phyloP scores from a whole-genome alignment of 352 stramenopile genomes.

The Paralagenidium karlingii region DNA sequence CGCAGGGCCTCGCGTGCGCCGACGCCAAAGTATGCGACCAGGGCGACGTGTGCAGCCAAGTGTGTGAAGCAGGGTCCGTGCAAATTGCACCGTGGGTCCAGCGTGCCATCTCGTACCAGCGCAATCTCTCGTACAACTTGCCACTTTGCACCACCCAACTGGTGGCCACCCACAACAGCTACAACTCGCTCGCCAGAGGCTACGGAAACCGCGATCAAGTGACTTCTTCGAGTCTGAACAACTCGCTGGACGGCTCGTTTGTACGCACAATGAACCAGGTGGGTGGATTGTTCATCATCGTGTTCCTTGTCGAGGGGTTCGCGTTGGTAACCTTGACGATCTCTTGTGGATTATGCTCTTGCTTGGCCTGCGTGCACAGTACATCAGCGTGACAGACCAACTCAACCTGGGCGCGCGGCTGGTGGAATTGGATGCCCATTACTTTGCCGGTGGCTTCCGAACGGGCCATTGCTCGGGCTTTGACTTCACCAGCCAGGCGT shows the following conservation, averaged over 20 bases:
- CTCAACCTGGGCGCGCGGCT: slow-evolving; percentile 62
- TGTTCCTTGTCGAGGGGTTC: background rate
- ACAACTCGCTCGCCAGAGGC: slow-evolving; percentile 45
- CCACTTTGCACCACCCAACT: slow-evolving; percentile 62
- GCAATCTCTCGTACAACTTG: slow-evolving; percentile 50
- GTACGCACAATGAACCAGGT: slow-evolving; percentile 62
- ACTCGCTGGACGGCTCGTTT: slow-evolving; percentile 31
- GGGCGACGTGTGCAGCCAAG: slow-evolving; percentile 41
- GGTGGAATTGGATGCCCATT: slow-evolving; percentile 76
- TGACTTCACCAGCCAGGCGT: slow-evolving; percentile 39
- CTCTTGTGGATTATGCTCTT: background rate
- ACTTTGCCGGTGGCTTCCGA: slow-evolving; percentile 45
- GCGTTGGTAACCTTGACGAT: background rate
- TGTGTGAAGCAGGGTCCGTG: slow-evolving; percentile 45
- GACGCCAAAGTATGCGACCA: too few relatives aligned
- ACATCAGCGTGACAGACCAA: slow-evolving; percentile 67
- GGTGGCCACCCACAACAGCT: slow-evolving; percentile 63
- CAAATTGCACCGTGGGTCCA: slow-evolving; percentile 41
- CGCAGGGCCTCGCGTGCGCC: too few relatives aligned
- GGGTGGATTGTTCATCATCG: background rate
- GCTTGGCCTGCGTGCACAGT: slow-evolving; percentile 3
- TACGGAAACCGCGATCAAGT: slow-evolving; percentile 72
- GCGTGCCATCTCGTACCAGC: slow-evolving; percentile 46
- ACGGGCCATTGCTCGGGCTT: slow-evolving; percentile 66
- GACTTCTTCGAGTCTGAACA: slow-evolving; percentile 37